These are phyloP conservation scores for Nicotiana undulata DNA, from an alignment of 257 asterid species.

Conservation along the genomic window DNA sequence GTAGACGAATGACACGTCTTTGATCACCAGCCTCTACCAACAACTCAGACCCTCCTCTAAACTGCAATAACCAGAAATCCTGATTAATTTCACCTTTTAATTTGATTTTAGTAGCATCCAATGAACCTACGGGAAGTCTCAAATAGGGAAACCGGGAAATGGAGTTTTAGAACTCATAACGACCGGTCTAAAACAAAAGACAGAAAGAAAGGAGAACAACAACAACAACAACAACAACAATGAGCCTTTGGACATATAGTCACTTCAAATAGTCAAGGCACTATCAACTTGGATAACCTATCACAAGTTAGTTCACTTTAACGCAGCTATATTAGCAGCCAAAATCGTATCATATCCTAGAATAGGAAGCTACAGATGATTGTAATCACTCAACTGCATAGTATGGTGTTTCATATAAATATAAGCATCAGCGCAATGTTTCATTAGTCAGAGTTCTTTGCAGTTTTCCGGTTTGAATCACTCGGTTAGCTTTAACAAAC, in stretches of 20 bases:
- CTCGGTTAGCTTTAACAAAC: too few species aligned
- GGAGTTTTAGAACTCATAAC: too few species aligned
- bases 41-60: constrained; percentile 85
- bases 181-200: background rate
- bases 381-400: background rate
- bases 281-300: background rate
- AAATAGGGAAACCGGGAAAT: too few species aligned
- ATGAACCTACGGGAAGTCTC: too few species aligned
- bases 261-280: background rate
- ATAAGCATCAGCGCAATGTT: background rate
- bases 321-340: background rate
- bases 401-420: background rate
- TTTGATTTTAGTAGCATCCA: too few species aligned
- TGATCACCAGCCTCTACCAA: constrained; percentile 96
- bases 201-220: too few species aligned
- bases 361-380: background rate
- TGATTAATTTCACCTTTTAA: background rate
- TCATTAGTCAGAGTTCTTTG: background rate
- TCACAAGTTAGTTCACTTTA: background rate
- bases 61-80: constrained; percentile 41
- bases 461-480: background rate
- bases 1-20: constrained; percentile 71
- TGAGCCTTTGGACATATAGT: background rate
- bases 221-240: background rate
- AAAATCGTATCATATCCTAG: background rate